These are phyloP conservation scores for Mortierella hygrophila DNA, from an alignment of 192 early-diverging fungal species.

Conservation along the genomic window DNA sequence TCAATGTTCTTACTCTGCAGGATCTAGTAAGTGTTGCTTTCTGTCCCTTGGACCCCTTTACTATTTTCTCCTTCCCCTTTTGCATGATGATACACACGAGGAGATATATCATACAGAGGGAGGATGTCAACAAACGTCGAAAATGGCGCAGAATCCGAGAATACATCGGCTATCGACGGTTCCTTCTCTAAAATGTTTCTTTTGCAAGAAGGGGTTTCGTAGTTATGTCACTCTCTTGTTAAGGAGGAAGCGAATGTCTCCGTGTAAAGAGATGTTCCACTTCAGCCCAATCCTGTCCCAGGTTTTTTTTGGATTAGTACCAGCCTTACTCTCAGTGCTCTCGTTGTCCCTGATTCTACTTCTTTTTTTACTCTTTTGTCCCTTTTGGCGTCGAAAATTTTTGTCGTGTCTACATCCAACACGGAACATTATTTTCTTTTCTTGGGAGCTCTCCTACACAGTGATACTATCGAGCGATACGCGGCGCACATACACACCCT, in stretches of 20 bases:
- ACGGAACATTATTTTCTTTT: neutral
- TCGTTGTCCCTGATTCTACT: neutral
- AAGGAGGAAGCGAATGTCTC: neutral
- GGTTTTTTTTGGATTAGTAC: neutral
- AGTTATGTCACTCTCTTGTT: no score
- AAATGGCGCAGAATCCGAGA: neutral
- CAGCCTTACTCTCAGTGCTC: neutral
- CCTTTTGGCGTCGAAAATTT: neutral
- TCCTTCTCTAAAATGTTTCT: no score
- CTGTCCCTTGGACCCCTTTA: neutral
- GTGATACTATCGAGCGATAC: neutral
- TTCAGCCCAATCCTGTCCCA: neutral
- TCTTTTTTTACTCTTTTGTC: neutral
- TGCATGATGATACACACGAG: neutral
- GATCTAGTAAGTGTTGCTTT: constrained; percentile 53
- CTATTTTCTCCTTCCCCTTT: no score
- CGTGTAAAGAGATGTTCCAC: neutral
- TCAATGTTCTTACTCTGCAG: constrained; percentile 65
- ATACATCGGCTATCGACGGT: neutral
- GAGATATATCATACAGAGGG: neutral
- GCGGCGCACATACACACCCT: neutral
- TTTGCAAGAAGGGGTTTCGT: no score
- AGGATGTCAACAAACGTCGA: no score
- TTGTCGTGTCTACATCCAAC: neutral
- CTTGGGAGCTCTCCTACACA: neutral